Evolutionary conservation across 768 basidiomycete genomes (phyloP).

Genomic region (Pulveroboletus sp.): DNA sequence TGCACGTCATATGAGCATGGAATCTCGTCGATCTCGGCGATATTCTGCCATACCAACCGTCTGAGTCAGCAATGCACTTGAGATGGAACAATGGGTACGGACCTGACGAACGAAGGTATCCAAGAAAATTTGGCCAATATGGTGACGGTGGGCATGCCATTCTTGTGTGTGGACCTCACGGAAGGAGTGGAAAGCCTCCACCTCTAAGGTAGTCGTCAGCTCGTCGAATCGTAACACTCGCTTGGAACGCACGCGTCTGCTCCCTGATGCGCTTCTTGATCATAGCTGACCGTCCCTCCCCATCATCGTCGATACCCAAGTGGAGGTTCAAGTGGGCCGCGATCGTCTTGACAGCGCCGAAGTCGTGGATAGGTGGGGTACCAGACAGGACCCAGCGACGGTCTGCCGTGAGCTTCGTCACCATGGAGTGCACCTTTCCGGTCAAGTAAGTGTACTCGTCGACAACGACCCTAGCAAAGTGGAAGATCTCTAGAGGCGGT

Average conservation of each 20-base stretch:
- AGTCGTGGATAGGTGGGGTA: conserved; percentile 90
- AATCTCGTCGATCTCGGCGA: conserved; percentile 96
- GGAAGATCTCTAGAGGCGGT: conserved; percentile 89
- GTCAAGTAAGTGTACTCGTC: conserved; percentile 95
- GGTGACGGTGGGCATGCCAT: conserved; percentile 88
- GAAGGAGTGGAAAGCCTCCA: conserved; percentile 95
- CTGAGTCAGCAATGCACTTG: conserved; percentile 9
- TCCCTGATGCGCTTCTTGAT: conserved; percentile 80
- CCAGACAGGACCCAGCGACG: conserved; percentile 96
- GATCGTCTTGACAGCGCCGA: conserved; percentile 86
- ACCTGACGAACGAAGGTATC: conserved; percentile 85
- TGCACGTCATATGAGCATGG: conserved; percentile 65
- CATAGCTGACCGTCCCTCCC: conserved; percentile 68
- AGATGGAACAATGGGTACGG: conserved; percentile 14
- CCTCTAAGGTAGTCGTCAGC: conserved; percentile 46
- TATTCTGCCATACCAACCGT: conserved; percentile 58
- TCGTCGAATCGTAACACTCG: neutral
- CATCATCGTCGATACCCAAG: conserved; percentile 86
- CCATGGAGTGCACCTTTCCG: conserved; percentile 71
- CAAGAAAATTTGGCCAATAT: conserved; percentile 77
- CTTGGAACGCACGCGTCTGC: conserved; percentile 62
- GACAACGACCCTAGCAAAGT: conserved; percentile 82
- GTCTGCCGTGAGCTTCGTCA: conserved; percentile 72
- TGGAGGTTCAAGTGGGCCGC: conserved; percentile 86
- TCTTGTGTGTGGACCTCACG: conserved; percentile 87